Evolutionary conservation across 1,284 basidiomycete species (phyloP).

Genomic region (Leccinum pseudoinsigne): DNA sequence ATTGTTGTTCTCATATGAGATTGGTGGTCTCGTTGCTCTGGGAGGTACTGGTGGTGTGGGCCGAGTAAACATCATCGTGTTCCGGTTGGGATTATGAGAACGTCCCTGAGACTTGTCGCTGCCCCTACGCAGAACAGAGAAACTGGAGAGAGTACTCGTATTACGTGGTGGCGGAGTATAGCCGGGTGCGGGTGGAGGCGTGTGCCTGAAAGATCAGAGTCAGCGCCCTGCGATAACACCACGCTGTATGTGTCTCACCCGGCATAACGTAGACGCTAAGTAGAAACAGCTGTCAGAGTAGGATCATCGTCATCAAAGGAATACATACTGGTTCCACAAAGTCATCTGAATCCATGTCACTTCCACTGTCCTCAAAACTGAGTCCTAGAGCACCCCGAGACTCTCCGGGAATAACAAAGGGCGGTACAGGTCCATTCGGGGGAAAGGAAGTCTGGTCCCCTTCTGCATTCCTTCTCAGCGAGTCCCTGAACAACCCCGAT

Average conservation of each 20-base stretch:
- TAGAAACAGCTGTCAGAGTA: conserved; percentile 7
- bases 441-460: conserved; percentile 24
- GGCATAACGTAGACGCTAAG: conserved; percentile 28
- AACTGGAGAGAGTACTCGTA: conserved; percentile 17
- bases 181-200: conserved; percentile 30
- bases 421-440: conserved; percentile 5
- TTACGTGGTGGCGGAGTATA: conserved; percentile 26
- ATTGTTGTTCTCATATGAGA: conserved; percentile 18
- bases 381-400: conserved; percentile 17
- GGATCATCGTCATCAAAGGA: not conserved
- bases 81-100: conserved; percentile 18
- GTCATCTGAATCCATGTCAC: conserved; percentile 32
- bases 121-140: conserved; percentile 20
- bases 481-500: conserved; percentile 34
- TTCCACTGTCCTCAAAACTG: conserved; percentile 31
- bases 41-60: conserved; percentile 13
- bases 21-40: conserved; percentile 13
- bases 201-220: conserved; percentile 19
- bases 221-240: not conserved
- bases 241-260: conserved; percentile 15
- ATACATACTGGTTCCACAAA: conserved; percentile 17
- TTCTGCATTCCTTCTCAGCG: conserved; percentile 34
- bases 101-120: conserved; percentile 16
- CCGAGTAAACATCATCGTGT: conserved; percentile 8
- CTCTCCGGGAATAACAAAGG: conserved; percentile 6